These are phyloP conservation scores for Lathyrus aphaca DNA, from an alignment of 306 rosid genomes.

Conservation along the genomic window DNA sequence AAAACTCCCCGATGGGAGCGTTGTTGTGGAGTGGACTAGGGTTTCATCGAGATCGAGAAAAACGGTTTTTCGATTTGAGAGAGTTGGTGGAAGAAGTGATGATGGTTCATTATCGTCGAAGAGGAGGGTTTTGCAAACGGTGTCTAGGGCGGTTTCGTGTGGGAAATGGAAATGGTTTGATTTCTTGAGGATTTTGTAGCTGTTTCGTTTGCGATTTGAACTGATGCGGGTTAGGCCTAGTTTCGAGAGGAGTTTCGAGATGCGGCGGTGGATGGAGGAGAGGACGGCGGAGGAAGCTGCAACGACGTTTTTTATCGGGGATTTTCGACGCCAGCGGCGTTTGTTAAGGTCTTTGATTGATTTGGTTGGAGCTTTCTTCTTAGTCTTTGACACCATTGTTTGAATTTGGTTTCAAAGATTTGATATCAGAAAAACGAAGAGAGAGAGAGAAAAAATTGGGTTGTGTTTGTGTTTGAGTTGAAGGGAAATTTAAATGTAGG, in stretches of 20 bases:
- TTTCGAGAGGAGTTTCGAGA: slow-evolving; percentile 71
- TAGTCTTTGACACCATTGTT: slow-evolving; percentile 75
- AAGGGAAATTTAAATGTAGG: slow-evolving; percentile 52
- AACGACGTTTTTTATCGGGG: slow-evolving; percentile 55
- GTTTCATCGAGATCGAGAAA: slow-evolving; percentile 92
- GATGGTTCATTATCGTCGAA: slow-evolving; percentile 43
- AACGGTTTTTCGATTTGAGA: slow-evolving; percentile 50
- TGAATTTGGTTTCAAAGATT: not conserved
- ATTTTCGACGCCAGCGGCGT: slow-evolving; percentile 63
- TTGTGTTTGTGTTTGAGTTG: not conserved
- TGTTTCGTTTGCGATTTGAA: slow-evolving; percentile 42
- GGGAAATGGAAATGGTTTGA: slow-evolving; percentile 3
- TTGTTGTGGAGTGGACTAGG: slow-evolving; percentile 62
- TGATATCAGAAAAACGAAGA: not conserved
- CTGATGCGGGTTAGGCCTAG: slow-evolving; percentile 44
- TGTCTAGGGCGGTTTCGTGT: slow-evolving; percentile 12
- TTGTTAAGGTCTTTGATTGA: slow-evolving; percentile 50
- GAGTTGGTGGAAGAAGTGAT: slow-evolving; percentile 43
- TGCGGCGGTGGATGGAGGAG: slow-evolving; percentile 74
- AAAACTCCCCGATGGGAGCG: slow-evolving; percentile 57
- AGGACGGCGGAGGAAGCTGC: slow-evolving; percentile 59
- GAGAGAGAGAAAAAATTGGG: not conserved
- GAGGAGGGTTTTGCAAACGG: slow-evolving; percentile 49
- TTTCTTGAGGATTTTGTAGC: slow-evolving; percentile 65
- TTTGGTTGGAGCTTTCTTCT: slow-evolving; percentile 59